phyloP scores from a whole-genome alignment of 352 stramenopile genomes.

The Phytophthora litchii region DNA sequence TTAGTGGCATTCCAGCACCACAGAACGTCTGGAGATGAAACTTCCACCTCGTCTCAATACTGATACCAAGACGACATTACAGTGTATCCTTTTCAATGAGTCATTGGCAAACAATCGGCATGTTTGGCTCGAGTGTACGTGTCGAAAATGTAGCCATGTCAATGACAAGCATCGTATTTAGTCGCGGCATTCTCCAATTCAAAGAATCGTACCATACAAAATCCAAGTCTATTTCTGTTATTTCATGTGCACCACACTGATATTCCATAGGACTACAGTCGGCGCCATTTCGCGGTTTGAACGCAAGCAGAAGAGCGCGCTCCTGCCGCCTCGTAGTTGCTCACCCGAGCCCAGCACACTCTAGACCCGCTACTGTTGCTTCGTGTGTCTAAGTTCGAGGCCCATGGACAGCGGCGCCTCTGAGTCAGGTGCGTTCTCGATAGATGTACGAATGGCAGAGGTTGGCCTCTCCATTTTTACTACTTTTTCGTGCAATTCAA shows the following conservation, averaged over 20 bases:
- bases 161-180: conserved; percentile 15
- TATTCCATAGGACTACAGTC: conserved; percentile 13
- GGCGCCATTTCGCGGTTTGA: conserved; percentile 37
- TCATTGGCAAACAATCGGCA: too few relatives aligned
- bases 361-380: background rate
- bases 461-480: conserved; percentile 8
- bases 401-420: conserved; percentile 23
- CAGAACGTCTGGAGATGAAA: too few relatives aligned
- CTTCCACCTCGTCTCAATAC: too few relatives aligned
- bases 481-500: background rate
- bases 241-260: conserved; percentile 12
- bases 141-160: conserved; percentile 21
- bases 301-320: conserved; percentile 12
- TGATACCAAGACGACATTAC: too few relatives aligned
- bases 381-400: background rate
- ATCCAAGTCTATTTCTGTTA: conserved; percentile 18
- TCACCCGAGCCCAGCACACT: background rate
- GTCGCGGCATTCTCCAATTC: conserved; percentile 31
- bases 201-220: conserved; percentile 71
- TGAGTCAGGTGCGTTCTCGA: conserved; percentile 16
- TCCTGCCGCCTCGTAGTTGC: background rate
- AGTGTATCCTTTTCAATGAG: too few relatives aligned
- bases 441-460: conserved; percentile 3
- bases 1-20: too few relatives aligned
- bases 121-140: too few relatives aligned